phyloP scores from a whole-genome alignment of 2,329 filamentous ascomycete species.

The Exserohilum turcica region DNA sequence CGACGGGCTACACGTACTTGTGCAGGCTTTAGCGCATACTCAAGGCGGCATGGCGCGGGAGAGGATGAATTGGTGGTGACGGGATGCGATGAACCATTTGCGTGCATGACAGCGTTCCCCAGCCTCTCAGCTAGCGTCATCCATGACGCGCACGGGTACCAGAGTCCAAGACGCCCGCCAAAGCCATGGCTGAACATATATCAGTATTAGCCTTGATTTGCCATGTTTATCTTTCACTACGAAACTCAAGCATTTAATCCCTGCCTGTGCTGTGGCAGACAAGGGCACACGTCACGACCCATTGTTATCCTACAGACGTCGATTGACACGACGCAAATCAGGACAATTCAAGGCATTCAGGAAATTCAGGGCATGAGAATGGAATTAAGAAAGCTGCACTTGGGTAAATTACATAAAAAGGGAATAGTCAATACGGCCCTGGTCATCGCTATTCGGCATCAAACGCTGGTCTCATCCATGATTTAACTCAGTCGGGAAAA shows the following conservation, averaged over 20 bases:
- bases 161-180: not conserved
- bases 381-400: constrained; percentile 3
- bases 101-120: not conserved
- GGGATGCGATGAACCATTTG: constrained; percentile 8
- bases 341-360: too few species aligned
- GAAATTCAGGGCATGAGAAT: constrained; percentile 1
- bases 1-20: not conserved
- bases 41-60: constrained; percentile 28
- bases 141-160: constrained; percentile 21
- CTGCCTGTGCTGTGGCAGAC: not conserved
- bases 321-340: not conserved
- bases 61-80: not conserved
- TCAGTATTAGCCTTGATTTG: not conserved
- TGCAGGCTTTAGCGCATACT: constrained; percentile 14
- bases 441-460: constrained; percentile 8
- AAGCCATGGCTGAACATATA: not conserved
- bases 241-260: too few species aligned
- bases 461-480: not conserved
- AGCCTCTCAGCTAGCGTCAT: not conserved
- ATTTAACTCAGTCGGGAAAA: not conserved
- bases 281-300: too few species aligned
- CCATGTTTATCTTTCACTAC: too few species aligned
- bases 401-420: constrained; percentile 12
- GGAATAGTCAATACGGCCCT: constrained; percentile 1
- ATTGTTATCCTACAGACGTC: not conserved